A percentile compares a stretch with the other conserved stretches of the same genome.
Evolutionary conservation across 1,284 basidiomycete species (phyloP).

Genomic region (Papiliotrema laurentii): DNA sequence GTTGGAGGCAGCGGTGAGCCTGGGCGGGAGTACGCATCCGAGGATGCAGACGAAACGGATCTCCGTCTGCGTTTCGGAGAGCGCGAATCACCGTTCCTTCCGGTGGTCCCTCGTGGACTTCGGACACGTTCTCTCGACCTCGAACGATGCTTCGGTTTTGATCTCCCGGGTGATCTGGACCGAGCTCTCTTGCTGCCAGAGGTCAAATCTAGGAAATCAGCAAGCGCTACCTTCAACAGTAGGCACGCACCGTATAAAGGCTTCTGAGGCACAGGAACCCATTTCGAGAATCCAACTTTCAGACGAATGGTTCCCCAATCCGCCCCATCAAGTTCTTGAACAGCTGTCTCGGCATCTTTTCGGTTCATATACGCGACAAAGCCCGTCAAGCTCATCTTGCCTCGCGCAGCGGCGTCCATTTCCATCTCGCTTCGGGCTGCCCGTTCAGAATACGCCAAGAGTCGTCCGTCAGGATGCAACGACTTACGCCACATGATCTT

Average conservation of each 20-base stretch:
- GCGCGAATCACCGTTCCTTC: constrained; percentile 6
- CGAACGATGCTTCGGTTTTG: not conserved
- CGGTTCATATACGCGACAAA: constrained; percentile 96
- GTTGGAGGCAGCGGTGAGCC: constrained; percentile 12
- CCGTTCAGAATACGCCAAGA: not conserved
- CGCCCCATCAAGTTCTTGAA: constrained; percentile 80
- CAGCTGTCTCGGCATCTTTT: constrained; percentile 78
- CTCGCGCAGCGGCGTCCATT: constrained; percentile 64
- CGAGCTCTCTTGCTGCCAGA: constrained; percentile 2
- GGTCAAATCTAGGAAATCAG: constrained; percentile 16
- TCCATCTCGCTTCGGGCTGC: constrained; percentile 42
- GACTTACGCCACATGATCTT: constrained; percentile 93
- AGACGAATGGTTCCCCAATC: constrained; percentile 85
- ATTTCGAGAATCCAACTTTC: constrained; percentile 91
- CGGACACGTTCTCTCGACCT: too few species aligned
- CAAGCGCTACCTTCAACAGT: too few species aligned
- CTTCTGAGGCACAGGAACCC: constrained; percentile 74
- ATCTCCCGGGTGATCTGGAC: not conserved
- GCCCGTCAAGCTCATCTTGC: constrained; percentile 72
- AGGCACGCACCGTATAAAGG: constrained; percentile 73
- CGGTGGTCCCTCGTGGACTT: not conserved
- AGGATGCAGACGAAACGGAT: not conserved
- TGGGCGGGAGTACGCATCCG: too few species aligned
- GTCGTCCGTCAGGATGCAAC: not conserved
- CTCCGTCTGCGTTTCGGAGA: constrained; percentile 1